These are phyloP conservation scores for Talaromyces wortmannii DNA, from an alignment of 495 filamentous ascomycete species.

Conservation along the genomic window DNA sequence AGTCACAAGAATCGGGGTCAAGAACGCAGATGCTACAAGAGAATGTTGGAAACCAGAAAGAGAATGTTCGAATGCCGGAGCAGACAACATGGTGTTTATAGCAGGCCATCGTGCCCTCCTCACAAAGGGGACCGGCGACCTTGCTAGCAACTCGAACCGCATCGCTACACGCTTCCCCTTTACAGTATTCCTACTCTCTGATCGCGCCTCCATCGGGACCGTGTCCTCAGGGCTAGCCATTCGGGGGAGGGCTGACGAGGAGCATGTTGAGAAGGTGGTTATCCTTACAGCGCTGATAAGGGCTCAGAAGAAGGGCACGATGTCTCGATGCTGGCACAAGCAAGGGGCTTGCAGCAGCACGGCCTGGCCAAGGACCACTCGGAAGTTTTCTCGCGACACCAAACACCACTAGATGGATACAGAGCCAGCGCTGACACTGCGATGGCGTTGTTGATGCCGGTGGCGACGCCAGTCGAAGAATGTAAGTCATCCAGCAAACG, in stretches of 20 bases:
- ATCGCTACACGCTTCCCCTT: constrained; percentile 5
- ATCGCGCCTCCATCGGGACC: constrained; percentile 13
- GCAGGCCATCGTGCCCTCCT: constrained; percentile 23
- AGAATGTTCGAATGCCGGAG: constrained; percentile 45
- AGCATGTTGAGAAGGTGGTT: constrained; percentile 22
- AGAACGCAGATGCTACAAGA: constrained; percentile 36
- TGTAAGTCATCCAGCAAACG: constrained; percentile 23
- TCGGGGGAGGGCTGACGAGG: constrained; percentile 17
- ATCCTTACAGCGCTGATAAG: constrained; percentile 38
- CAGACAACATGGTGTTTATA: constrained; percentile 46
- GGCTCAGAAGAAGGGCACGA: constrained; percentile 28
- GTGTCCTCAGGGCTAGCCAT: constrained; percentile 14
- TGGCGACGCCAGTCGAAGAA: constrained; percentile 20
- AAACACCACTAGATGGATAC: constrained; percentile 4
- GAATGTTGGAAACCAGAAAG: constrained; percentile 47
- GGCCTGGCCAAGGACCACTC: constrained; percentile 32
- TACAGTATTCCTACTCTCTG: constrained; percentile 6
- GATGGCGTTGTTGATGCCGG: not conserved
- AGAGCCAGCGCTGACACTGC: not conserved
- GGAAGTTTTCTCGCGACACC: constrained; percentile 32
- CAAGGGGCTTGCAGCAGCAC: constrained; percentile 36
- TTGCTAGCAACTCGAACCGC: not conserved
- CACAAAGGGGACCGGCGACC: constrained; percentile 2
- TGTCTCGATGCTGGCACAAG: constrained; percentile 18
- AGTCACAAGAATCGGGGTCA: constrained; percentile 7